Conservation (phyloP, 331 rosid species). For the Dryas integrifolia region DNA sequence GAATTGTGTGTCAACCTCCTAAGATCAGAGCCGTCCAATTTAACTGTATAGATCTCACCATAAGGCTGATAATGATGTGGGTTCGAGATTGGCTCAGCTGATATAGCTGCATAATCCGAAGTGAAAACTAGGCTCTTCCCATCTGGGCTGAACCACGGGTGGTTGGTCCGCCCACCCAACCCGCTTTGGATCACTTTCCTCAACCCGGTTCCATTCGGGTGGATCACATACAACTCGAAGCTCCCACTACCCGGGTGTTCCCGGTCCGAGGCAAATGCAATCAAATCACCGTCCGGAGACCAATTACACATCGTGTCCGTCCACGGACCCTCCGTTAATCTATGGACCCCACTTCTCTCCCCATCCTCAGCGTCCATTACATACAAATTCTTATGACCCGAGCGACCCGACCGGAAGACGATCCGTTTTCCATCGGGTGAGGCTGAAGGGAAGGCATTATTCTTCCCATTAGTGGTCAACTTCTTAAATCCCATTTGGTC, state of each 20-base stretch:
- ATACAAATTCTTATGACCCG: constrained; percentile 73
- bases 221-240: constrained; percentile 64
- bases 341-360: constrained; percentile 39
- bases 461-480: constrained; percentile 61
- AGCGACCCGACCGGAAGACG: constrained; percentile 72
- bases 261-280: constrained; percentile 73
- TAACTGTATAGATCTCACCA: constrained; percentile 70
- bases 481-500: constrained; percentile 29
- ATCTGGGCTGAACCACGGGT: constrained; percentile 74
- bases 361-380: constrained; percentile 70
- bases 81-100: constrained; percentile 87
- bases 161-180: constrained; percentile 63
- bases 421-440: constrained; percentile 80
- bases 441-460: constrained; percentile 77
- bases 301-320: constrained; percentile 82
- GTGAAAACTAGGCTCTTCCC: constrained; percentile 58
- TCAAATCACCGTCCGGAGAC: constrained; percentile 87
- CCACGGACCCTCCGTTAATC: constrained; percentile 73
- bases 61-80: constrained; percentile 81
- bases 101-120: constrained; percentile 60
- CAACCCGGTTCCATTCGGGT: constrained; percentile 71
- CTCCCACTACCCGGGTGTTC: constrained; percentile 60
- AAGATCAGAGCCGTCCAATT: constrained; percentile 67
- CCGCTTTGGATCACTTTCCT: constrained; percentile 65
- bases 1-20: constrained; percentile 72